These are phyloP conservation scores for Alisma plantagoaquatica DNA, from an alignment of 106 monocot species.

Conservation along the genomic window DNA sequence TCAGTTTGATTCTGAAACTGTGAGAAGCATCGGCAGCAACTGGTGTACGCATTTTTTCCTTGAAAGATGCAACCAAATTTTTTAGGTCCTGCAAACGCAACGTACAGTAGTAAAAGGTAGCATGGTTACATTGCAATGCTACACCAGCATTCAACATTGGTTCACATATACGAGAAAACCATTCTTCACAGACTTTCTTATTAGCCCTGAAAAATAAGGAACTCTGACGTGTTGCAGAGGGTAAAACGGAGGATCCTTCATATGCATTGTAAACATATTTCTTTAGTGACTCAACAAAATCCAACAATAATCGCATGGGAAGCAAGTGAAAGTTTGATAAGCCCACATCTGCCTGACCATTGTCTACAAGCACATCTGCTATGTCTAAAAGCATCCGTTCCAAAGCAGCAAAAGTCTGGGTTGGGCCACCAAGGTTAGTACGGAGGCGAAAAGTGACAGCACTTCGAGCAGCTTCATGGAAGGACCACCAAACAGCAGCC, in stretches of 20 bases:
- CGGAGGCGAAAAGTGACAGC: constrained; percentile 77
- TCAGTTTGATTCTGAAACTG: constrained; percentile 29
- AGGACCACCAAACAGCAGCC: constrained; percentile 90
- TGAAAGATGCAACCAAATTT: constrained; percentile 33
- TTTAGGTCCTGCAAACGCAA: constrained; percentile 61
- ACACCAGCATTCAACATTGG: constrained; percentile 97
- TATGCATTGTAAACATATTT: constrained; percentile 97
- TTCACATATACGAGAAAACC: constrained; percentile 97
- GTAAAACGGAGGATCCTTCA: constrained; percentile 81
- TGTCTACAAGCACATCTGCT: constrained; percentile 45
- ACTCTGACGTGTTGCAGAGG: constrained; percentile 42
- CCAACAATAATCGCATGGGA: constrained; percentile 82
- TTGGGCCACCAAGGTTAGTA: constrained; percentile 87
- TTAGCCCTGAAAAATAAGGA: constrained; percentile 92
- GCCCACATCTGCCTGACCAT: constrained; percentile 39
- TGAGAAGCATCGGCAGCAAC: constrained; percentile 25
- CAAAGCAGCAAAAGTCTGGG: constrained; percentile 95
- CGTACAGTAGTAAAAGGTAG: constrained; percentile 56
- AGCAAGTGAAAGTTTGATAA: constrained; percentile 57
- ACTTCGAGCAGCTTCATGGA: constrained; percentile 83
- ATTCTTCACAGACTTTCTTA: constrained; percentile 95
- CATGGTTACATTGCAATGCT: constrained; percentile 71
- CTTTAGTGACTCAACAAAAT: constrained; percentile 91
- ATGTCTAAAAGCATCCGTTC: constrained; percentile 96
- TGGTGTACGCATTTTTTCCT: constrained; percentile 36